Evolutionary conservation across 805 yeast genomes (phyloP).

Genomic region (Suhomyces xylopsoci): DNA sequence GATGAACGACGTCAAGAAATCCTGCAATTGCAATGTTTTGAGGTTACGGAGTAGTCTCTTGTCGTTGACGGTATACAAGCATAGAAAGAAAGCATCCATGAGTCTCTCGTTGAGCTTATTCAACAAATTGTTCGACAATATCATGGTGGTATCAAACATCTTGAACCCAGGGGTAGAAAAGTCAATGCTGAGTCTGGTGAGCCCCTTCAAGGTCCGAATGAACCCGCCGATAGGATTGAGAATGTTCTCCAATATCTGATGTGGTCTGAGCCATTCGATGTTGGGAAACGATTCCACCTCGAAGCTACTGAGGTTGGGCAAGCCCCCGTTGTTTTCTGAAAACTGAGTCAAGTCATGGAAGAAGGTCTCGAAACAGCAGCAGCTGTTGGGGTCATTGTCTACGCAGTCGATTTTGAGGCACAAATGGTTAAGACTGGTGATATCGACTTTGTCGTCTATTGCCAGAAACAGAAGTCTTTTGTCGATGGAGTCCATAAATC

Average conservation of each 20-base stretch:
- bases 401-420: slow-evolving; percentile 31
- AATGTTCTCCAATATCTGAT: slow-evolving; percentile 27
- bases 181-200: slow-evolving; percentile 26
- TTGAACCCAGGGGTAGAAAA: slow-evolving; percentile 36
- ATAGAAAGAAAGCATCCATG: slow-evolving; percentile 35
- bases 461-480: slow-evolving; percentile 18
- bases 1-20: slow-evolving; percentile 34
- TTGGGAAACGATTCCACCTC: slow-evolving; percentile 31
- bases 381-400: slow-evolving; percentile 19
- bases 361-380: slow-evolving; percentile 27
- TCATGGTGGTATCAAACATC: slow-evolving; percentile 32
- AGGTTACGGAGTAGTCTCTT: slow-evolving; percentile 12
- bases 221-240: slow-evolving; percentile 32
- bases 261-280: slow-evolving; percentile 35
- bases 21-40: slow-evolving; percentile 28
- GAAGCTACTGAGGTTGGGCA: slow-evolving; percentile 29
- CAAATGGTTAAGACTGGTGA: slow-evolving; percentile 19
- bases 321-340: slow-evolving; percentile 20
- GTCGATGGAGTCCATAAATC: slow-evolving; percentile 14
- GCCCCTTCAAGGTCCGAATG: slow-evolving; percentile 20
- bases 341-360: slow-evolving; percentile 23
- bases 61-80: slow-evolving; percentile 15
- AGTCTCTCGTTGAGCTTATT: slow-evolving; percentile 32
- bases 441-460: slow-evolving; percentile 23
- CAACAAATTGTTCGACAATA: slow-evolving; percentile 26